Evolutionary conservation across 2,329 filamentous ascomycete genomes (phyloP).

Genomic region (Cyanodermella asteris): DNA sequence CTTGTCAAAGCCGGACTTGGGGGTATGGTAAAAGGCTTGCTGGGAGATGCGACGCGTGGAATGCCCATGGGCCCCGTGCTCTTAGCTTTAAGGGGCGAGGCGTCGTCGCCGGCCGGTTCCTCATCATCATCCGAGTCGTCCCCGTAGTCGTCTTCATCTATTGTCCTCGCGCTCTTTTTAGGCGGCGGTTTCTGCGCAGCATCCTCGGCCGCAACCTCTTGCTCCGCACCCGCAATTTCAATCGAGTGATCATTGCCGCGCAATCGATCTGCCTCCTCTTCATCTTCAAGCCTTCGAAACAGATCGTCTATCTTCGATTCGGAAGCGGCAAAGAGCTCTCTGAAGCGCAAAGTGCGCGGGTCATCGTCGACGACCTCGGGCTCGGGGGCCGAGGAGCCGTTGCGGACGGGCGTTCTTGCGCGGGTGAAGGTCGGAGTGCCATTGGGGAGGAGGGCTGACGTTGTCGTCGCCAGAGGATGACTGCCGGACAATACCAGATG

Average conservation of each 20-base stretch:
- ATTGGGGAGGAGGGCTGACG: conserved; percentile 6
- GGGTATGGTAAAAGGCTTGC: conserved; percentile 44
- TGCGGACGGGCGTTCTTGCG: conserved; percentile 6
- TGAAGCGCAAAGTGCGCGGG: conserved; percentile 48
- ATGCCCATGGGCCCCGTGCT: conserved; percentile 30
- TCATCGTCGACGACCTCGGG: conserved; percentile 47
- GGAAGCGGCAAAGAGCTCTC: conserved; percentile 52
- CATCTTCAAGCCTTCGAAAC: conserved; percentile 38
- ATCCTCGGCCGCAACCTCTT: conserved; percentile 13
- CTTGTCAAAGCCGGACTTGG: conserved; percentile 38
- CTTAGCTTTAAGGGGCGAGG: conserved; percentile 28
- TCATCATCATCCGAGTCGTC: conserved; percentile 39
- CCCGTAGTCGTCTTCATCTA: conserved; percentile 56
- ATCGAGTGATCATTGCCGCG: too few relatives aligned
- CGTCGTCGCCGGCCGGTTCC: conserved; percentile 22
- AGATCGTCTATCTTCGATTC: conserved; percentile 57
- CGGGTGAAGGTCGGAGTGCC: conserved; percentile 5
- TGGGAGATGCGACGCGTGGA: conserved; percentile 41
- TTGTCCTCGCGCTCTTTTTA: conserved; percentile 50
- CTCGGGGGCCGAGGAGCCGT: conserved; percentile 11
- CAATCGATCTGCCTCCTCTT: conserved; percentile 6
- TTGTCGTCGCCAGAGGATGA: neutral
- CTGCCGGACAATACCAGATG: too few relatives aligned
- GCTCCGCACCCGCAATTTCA: conserved; percentile 5
- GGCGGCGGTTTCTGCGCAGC: conserved; percentile 19